These are phyloP conservation scores for Aegilops sharonensis DNA, from an alignment of 176 grass and related monocot species.

Conservation along the genomic window DNA sequence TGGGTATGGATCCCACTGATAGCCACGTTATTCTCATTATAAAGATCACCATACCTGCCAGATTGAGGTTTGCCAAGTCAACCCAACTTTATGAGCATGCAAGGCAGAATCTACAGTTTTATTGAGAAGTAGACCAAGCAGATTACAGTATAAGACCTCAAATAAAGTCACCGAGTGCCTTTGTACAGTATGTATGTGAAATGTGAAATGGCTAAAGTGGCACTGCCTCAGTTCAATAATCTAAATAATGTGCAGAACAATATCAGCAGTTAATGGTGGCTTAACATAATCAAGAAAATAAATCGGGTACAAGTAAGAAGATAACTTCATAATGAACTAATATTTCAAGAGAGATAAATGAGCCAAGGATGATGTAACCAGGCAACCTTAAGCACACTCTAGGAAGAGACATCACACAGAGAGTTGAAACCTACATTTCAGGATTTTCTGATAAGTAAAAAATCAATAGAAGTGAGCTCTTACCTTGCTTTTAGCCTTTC, in stretches of 20 bases:
- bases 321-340: neutral
- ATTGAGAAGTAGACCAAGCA: neutral
- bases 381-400: neutral
- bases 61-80: conserved; percentile 34
- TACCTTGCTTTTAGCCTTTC: conserved; percentile 95
- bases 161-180: neutral
- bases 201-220: conserved; percentile 12
- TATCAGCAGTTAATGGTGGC: neutral
- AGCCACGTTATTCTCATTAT: conserved; percentile 83
- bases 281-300: conserved; percentile 22
- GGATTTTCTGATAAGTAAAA: conserved; percentile 19
- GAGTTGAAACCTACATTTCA: neutral
- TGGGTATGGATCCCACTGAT: conserved; percentile 98
- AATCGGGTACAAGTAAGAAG: neutral
- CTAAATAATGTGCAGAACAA: neutral
- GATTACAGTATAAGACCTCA: neutral
- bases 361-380: neutral
- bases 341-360: neutral
- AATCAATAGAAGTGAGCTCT: neutral
- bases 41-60: conserved; percentile 85
- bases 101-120: neutral
- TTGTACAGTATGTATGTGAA: conserved; percentile 5
- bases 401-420: neutral
- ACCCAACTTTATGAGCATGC: neutral
- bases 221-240: neutral